Percentiles rank a stretch among this genome's conserved stretches.
phyloP scores from a whole-genome alignment of 176 grass and related monocot genomes.

The Oryza officinalis region DNA sequence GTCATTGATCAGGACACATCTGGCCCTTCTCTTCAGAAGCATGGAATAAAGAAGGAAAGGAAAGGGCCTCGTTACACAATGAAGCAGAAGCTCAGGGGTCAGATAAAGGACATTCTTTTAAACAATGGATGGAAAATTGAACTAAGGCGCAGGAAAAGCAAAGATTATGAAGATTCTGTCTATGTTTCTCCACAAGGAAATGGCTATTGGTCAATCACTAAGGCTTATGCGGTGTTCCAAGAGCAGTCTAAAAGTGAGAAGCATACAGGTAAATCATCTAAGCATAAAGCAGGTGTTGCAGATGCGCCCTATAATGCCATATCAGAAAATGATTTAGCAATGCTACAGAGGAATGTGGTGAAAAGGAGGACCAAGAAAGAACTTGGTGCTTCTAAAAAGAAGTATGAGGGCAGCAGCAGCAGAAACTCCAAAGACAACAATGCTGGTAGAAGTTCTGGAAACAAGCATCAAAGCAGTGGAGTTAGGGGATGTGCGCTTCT shows the following conservation, averaged over 20 bases:
- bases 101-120: conserved; percentile 72
- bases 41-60: conserved; percentile 46
- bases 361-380: conserved; percentile 59
- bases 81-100: conserved; percentile 77
- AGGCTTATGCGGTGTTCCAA: conserved; percentile 89
- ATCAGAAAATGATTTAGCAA: conserved; percentile 66
- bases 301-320: conserved; percentile 40
- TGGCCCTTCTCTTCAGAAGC: conserved; percentile 28
- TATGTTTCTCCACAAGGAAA: conserved; percentile 78
- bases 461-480: conserved; percentile 27
- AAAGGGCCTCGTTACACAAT: conserved; percentile 45
- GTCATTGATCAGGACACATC: conserved; percentile 30
- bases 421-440: conserved; percentile 38
- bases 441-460: conserved; percentile 33
- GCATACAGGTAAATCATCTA: conserved; percentile 30
- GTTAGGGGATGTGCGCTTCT: conserved; percentile 45
- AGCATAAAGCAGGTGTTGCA: conserved; percentile 22
- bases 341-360: conserved; percentile 83
- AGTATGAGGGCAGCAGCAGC: conserved; percentile 39
- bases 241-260: conserved; percentile 49
- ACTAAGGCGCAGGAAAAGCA: conserved; percentile 63
- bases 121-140: conserved; percentile 87
- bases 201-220: conserved; percentile 96
- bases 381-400: conserved; percentile 51
- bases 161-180: conserved; percentile 81